Base-by-base conservation (phyloP, 176 grass and related monocot genomes). In the Paspalum notatum region DNA sequence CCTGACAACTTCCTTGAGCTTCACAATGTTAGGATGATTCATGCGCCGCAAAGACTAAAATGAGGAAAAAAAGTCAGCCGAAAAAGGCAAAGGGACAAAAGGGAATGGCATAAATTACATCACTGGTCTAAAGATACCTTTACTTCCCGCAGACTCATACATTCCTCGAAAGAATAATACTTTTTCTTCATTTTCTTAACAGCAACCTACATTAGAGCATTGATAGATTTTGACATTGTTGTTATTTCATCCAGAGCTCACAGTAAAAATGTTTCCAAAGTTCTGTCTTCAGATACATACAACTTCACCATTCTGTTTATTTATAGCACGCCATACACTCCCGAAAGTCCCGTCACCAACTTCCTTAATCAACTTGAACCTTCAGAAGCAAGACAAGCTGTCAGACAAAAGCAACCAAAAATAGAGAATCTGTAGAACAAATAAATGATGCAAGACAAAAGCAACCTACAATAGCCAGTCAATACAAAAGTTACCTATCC, bases 181-280 rank as follows among this genome's bases (percentile, higher is more conserved):
- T 99, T 99, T 78, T 84, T 93, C 87, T 99, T 99, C 96, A 99
- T 99, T 88, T 99, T 99, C 88, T 99, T 99, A 77, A 99, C 78
- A 0, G 96, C 96, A 59, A 99, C 96, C 96, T 99, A 86, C 61
- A 85, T 59, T 86, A 64, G 11, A 75, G 76, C 39, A 62, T 62
- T 21, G 53, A 68, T 22, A 49, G 38, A 86, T 68, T 53, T 46
- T 85, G 22, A 42, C 25, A 75, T 61, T 20, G 37, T 62, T 3
- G 25, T 21, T 51, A 26, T 81, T 83, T 49, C 62, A 77, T 18
- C 76, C 50, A 84, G 47, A 65, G 12, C 26, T 63, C 63, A 75
- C 27, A 9, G n/a, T 22, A 64, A 74, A 84, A 78, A 56, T 47
- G 13, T 49, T 65, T 32, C 5, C 5, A 16, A 18, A 50, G 57